These are phyloP conservation scores for Mentha longifolia DNA, from an alignment of 257 asterid species.

Conservation along the genomic window DNA sequence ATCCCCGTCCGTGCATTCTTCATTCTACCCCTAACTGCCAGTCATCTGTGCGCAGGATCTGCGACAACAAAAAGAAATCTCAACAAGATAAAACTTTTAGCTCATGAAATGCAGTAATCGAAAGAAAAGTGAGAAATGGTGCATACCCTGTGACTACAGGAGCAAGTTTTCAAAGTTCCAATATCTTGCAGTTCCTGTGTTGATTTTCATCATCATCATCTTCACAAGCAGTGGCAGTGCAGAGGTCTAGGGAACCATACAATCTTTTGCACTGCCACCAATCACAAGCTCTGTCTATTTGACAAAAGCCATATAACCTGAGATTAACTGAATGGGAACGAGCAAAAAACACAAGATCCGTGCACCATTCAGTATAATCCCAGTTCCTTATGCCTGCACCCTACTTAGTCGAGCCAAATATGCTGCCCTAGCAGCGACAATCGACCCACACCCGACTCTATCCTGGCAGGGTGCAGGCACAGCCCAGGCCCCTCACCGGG, in stretches of 20 bases:
- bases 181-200: conserved; percentile 41
- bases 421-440: conserved; percentile 61
- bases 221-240: conserved; percentile 37
- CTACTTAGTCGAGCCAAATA: conserved; percentile 49
- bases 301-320: conserved; percentile 57
- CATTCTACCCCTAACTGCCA: conserved; percentile 12
- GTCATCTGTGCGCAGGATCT: conserved; percentile 28
- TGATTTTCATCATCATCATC: conserved; percentile 40
- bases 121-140: not conserved
- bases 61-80: conserved; percentile 26
- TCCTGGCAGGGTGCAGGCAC: conserved; percentile 85
- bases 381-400: conserved; percentile 95
- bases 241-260: conserved; percentile 55
- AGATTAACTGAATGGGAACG: conserved; percentile 49
- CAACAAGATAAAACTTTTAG: not conserved
- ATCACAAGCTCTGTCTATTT: conserved; percentile 44
- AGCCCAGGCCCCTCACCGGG: conserved; percentile 99
- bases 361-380: conserved; percentile 48
- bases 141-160: conserved; percentile 42
- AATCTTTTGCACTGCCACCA: conserved; percentile 44
- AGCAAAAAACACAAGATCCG: conserved; percentile 24
- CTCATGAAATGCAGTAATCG: not conserved
- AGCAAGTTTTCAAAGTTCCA: conserved; percentile 37
- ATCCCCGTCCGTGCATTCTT: too few species aligned
- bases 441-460: conserved; percentile 38